Evolutionary conservation across 345 rosid genomes (phyloP), one percentile per base, ranked within the genome.

Genomic region (Streptanthus diversifolius): DNA sequence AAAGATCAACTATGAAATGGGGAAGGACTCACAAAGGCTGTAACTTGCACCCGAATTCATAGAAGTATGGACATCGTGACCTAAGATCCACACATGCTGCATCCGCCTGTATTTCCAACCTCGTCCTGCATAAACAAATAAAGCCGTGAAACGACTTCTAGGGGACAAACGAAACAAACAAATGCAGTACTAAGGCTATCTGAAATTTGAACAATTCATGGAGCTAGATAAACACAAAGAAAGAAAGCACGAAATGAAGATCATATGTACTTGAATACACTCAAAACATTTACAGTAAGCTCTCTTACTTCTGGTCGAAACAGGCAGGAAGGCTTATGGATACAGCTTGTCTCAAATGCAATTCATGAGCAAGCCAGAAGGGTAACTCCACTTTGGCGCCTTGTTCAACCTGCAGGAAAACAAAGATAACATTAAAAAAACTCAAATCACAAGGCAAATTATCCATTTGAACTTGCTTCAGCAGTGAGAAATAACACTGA

Each of bases 41-140:
- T 74, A 91, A 77, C 80, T 93, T 93, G 90, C 92, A 86, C 40
- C 93, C 98, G 70, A 91, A 84, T 76, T 91, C 95, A 48, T 89
- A 89, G 66, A 95, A 95, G 70, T 86, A 87, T 5, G 74, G 85
- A 64, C 90, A 86, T 3, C 89, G 85, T 32, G 91, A 88, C 82
- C 80, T 83, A 61, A 93, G 85, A 86, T 93, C 97, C 71, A 87
- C 98, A 76, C 84, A 83, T 4, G 89, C 88, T 45, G 97, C 93
- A 76, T 93, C 97, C 12, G 96, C 96, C 71, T 90, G 97, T 61
- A 93, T 82, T 81, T 90, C 98, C 48, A 86, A 70, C 81, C 90
- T 84, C 61, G 92, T 86, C 81, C 95, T 93, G 83, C 49, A 49
- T 45, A 22, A 35, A 19, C 37, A 33, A 24, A 52, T 18, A 61